Percentiles rank a stretch among this genome's conserved stretches.
These are phyloP conservation scores for Naganishia vishniacii DNA, from an alignment of 768 basidiomycete genomes.

Conservation along the genomic window DNA sequence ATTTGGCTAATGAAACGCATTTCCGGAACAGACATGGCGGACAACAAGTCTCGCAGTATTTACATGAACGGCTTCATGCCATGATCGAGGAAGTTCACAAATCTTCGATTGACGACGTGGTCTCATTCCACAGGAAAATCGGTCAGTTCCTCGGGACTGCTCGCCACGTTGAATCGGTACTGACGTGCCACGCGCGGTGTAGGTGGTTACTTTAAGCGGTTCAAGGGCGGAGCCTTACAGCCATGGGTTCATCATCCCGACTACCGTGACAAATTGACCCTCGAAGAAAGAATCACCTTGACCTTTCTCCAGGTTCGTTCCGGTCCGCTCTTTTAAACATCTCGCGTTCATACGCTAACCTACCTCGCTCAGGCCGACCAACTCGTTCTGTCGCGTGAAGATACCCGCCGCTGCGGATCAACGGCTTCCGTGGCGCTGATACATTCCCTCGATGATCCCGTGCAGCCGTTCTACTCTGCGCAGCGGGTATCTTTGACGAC, in stretches of 20 bases:
- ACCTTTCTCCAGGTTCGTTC: slow-evolving; percentile 74
- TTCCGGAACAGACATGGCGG: slow-evolving; percentile 69
- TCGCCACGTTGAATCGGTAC: background rate
- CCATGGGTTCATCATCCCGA: slow-evolving; percentile 41
- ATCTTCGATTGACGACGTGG: slow-evolving; percentile 66
- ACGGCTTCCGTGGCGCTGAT: slow-evolving; percentile 85
- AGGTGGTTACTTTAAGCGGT: slow-evolving; percentile 81
- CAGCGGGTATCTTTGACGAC: slow-evolving; percentile 71
- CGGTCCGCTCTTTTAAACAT: background rate
- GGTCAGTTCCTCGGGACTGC: slow-evolving; percentile 48
- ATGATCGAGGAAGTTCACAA: slow-evolving; percentile 75
- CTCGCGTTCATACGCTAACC: background rate
- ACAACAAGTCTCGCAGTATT: slow-evolving; percentile 76
- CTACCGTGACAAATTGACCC: slow-evolving; percentile 52
- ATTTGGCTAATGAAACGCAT: background rate
- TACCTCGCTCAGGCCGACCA: slow-evolving; percentile 61
- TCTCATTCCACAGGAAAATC: slow-evolving; percentile 67
- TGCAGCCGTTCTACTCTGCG: slow-evolving; percentile 73
- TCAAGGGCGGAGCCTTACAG: slow-evolving; percentile 66
- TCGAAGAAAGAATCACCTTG: slow-evolving; percentile 78
- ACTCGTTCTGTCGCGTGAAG: slow-evolving; percentile 62
- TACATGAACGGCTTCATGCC: slow-evolving; percentile 77
- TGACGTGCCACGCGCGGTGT: background rate
- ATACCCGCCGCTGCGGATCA: slow-evolving; percentile 73
- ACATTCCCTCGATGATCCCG: slow-evolving; percentile 79